Evolutionary conservation across 2,329 filamentous ascomycete genomes (phyloP), one percentile per base, ranked within the genome.

Genomic region (Knoxdaviesia capensis): DNA sequence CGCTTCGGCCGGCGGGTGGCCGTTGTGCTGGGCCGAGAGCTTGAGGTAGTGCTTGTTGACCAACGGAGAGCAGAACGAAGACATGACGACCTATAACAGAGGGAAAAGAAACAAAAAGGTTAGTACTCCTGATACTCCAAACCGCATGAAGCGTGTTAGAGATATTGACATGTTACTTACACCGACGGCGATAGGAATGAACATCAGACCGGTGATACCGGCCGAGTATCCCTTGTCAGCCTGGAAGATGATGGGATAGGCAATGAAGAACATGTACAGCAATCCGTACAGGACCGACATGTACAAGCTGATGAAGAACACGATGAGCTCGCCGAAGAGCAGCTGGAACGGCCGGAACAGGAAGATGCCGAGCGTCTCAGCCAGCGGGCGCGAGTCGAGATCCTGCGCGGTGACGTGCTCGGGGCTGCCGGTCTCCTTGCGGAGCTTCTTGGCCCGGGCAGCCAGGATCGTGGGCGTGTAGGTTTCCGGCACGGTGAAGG

Each of bases 401-500:
- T 93, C 85, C 52, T 80, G 71, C 56, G 90, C 82, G 1, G 85
- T 88, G 35, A 85, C 80, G 53, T 78, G 79, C 46, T 70, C 71
- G 2, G 61, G 49, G 47, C 83, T 71, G 28, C 77, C 75, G 1
- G 81, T 80, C 32, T 74, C 58, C 53, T 77, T 73, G 41, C 85
- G 71, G 46, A 90, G 76, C 55, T 82, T 81, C 52, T 68, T 65
- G 3, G 86, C 86, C 8, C 84, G 71, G 31, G 61, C 61, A 41
- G 72, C 69, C 10, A 94, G 71, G 41, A 94, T 75, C 0, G 74
- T 80, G 0, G 86, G 84, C 0, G 84, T 77, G 55, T 90, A 93
- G 0, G 86, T 94, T 58, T 93, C 86, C 1, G 84, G 83, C 0
- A 93, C 78, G n/a, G 83, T 90, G 59, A 92, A 87, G 31, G 77